Evolutionary conservation across 768 basidiomycete species (phyloP).

Genomic region (Collybiopsis confluens): DNA sequence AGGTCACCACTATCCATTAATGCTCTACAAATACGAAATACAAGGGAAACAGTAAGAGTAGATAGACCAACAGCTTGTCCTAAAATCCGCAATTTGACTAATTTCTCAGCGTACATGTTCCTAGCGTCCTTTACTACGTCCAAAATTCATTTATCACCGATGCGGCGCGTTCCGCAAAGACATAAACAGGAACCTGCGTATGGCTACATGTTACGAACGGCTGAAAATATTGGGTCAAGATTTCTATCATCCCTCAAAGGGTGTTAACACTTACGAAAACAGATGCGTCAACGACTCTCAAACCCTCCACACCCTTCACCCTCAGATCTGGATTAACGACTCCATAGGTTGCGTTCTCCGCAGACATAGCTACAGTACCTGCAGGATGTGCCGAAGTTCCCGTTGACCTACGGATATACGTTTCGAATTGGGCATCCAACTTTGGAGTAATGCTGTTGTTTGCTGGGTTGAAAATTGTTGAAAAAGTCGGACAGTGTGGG

Average conservation of each 20-base stretch:
- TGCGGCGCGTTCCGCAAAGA: slow-evolving; percentile 7
- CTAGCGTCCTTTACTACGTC: neutral
- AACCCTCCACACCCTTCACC: slow-evolving; percentile 27
- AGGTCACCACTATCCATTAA: too few relatives aligned
- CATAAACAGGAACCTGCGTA: slow-evolving; percentile 9
- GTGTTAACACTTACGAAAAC: slow-evolving; percentile 25
- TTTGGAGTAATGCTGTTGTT: slow-evolving; percentile 8
- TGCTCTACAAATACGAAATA: too few relatives aligned
- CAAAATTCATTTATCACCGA: neutral
- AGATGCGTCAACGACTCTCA: slow-evolving; percentile 36
- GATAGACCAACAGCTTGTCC: too few relatives aligned
- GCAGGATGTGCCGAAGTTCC: slow-evolving; percentile 24
- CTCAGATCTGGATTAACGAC: slow-evolving; percentile 31
- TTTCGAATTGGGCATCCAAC: slow-evolving; percentile 22
- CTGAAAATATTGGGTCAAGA: neutral
- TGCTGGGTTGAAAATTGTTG: neutral
- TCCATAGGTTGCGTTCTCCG: slow-evolving; percentile 19
- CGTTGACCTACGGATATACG: slow-evolving; percentile 17
- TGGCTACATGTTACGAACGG: slow-evolving; percentile 6
- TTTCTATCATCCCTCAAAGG: too few relatives aligned
- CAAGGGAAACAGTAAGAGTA: too few relatives aligned
- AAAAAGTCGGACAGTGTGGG: slow-evolving; percentile 10
- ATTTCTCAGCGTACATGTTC: too few relatives aligned
- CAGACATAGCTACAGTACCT: slow-evolving; percentile 26
- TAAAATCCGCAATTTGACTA: too few relatives aligned